A percentile compares a stretch with the other conserved stretches of the same genome.
These are phyloP conservation scores for Acanthamoeba castellanii DNA, from an alignment of 208 protist genomes.

Conservation along the genomic window DNA sequence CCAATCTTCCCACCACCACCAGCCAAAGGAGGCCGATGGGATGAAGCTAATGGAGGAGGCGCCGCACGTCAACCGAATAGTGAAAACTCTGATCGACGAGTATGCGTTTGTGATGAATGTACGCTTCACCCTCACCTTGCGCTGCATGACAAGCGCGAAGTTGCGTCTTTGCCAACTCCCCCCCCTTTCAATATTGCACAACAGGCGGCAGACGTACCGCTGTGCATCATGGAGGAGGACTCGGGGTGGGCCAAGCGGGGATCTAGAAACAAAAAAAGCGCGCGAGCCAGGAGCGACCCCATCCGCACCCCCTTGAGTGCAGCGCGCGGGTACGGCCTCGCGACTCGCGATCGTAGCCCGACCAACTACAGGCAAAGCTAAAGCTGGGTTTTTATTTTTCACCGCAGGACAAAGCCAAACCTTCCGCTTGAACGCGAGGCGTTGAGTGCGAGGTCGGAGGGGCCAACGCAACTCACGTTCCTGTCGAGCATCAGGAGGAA, in stretches of 20 bases:
- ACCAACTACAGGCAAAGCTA: background rate
- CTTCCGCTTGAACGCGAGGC: background rate
- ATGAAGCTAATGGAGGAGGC: slow-evolving; percentile 41
- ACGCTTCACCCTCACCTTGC: background rate
- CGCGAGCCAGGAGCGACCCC: slow-evolving; percentile 24
- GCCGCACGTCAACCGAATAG: slow-evolving; percentile 44
- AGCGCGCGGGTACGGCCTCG: background rate
- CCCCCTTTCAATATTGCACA: background rate
- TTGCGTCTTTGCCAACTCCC: background rate
- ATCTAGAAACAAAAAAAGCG: background rate
- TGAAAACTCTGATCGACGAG: slow-evolving; percentile 62
- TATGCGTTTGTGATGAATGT: slow-evolving; percentile 57
- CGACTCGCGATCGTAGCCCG: background rate
- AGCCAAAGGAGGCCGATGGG: slow-evolving; percentile 30
- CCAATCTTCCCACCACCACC: background rate
- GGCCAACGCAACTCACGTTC: background rate
- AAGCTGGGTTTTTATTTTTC: background rate
- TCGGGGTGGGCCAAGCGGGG: background rate
- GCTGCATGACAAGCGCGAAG: background rate
- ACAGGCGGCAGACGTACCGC: slow-evolving; percentile 11
- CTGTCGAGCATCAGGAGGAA: background rate
- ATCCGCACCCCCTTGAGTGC: background rate
- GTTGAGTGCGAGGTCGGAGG: background rate
- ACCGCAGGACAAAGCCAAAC: background rate
- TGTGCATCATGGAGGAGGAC: slow-evolving; percentile 37